A percentile compares a stretch with the other conserved stretches of the same genome.
Conservation (phyloP, 129 eudicot species). For the Artemisia tridentata region DNA sequence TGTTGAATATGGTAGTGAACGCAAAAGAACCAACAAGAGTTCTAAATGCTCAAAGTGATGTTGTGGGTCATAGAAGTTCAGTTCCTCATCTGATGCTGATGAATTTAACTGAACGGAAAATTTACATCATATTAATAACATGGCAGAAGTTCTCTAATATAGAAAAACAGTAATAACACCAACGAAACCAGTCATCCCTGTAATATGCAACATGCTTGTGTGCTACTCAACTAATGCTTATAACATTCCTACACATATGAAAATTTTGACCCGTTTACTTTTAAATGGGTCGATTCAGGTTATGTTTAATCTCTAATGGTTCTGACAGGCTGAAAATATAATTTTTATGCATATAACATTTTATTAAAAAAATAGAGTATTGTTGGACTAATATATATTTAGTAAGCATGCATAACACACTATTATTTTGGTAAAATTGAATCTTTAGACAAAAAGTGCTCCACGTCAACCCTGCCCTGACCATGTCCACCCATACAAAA, state of each 20-base stretch:
- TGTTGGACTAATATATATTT: not conserved
- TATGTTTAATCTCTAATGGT: not conserved
- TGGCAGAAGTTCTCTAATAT: no score
- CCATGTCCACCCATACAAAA: not conserved
- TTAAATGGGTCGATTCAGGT: not conserved
- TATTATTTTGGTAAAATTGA: not conserved
- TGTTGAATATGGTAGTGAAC: slow-evolving; percentile 77
- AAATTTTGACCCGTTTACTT: slow-evolving; percentile 1
- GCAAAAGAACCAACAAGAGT: slow-evolving; percentile 75
- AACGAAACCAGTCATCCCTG: no score
- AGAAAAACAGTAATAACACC: no score
- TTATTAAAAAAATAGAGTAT: not conserved
- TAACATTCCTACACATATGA: not conserved
- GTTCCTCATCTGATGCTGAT: slow-evolving; percentile 72
- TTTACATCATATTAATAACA: slow-evolving; percentile 18
- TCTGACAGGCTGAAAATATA: no score
- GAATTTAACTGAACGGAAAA: slow-evolving; percentile 57
- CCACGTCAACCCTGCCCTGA: not conserved
- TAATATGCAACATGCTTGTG: no score
- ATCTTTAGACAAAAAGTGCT: not conserved
- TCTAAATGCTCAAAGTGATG: slow-evolving; percentile 84
- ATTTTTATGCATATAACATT: not conserved
- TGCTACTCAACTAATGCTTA: no score
- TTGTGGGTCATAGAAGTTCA: slow-evolving; percentile 80
- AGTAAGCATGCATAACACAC: not conserved